phyloP scores from a whole-genome alignment of 2,329 filamentous ascomycete species.

The Pyrenochaeta sp. region DNA sequence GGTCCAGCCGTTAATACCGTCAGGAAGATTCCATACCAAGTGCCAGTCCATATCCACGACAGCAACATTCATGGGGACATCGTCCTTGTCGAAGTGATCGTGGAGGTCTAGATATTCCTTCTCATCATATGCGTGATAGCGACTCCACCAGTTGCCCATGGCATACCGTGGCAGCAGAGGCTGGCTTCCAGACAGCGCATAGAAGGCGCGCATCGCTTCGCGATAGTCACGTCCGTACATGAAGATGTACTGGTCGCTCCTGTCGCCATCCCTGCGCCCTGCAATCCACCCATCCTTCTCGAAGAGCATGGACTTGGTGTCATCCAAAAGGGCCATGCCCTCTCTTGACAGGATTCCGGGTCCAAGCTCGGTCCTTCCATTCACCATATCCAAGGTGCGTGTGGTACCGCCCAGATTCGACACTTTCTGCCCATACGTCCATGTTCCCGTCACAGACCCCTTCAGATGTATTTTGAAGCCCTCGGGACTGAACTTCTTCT shows the following conservation, averaged over 20 bases:
- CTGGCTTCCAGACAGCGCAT: slow-evolving; percentile 64
- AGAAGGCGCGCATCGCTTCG: slow-evolving; percentile 63
- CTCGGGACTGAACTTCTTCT: slow-evolving; percentile 61
- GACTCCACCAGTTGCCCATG: slow-evolving; percentile 72
- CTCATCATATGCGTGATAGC: slow-evolving; percentile 67
- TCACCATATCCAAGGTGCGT: slow-evolving; percentile 63
- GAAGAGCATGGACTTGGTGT: slow-evolving; percentile 66
- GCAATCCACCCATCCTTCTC: slow-evolving; percentile 62
- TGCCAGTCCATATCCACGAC: slow-evolving; percentile 76
- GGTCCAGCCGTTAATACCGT: slow-evolving; percentile 61
- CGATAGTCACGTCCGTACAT: slow-evolving; percentile 66
- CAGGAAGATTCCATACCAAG: slow-evolving; percentile 53
- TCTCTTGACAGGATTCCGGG: slow-evolving; percentile 60
- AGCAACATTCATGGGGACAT: slow-evolving; percentile 66
- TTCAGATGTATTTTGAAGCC: slow-evolving; percentile 60
- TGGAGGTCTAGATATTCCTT: slow-evolving; percentile 66
- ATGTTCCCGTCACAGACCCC: slow-evolving; percentile 55
- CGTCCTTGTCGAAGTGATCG: slow-evolving; percentile 61
- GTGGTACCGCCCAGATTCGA: slow-evolving; percentile 59
- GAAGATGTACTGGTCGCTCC: slow-evolving; percentile 68
- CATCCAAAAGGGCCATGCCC: slow-evolving; percentile 64
- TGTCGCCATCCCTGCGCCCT: slow-evolving; percentile 55
- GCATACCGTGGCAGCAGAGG: slow-evolving; percentile 66
- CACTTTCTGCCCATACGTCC: slow-evolving; percentile 61
- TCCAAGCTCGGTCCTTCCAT: slow-evolving; percentile 62